Conservation (phyloP, 441 rosid species). For the Aquilaria agallochum region DNA sequence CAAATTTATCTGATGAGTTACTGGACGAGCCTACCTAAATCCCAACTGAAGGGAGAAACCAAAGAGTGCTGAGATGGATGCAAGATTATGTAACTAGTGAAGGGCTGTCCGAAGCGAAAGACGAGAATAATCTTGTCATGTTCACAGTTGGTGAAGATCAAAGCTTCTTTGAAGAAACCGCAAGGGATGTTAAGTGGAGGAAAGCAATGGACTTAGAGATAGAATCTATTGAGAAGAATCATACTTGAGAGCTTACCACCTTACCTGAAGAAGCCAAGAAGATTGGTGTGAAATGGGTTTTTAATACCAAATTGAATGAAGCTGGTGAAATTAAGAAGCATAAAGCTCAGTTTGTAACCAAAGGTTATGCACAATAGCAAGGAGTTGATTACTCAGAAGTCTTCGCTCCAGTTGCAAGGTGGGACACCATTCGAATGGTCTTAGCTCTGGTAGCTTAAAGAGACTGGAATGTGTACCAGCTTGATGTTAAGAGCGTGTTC, state of each 20-base stretch:
- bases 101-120: too few species aligned
- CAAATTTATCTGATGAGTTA: too few species aligned
- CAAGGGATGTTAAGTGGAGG: too few species aligned
- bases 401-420: not conserved
- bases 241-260: not conserved
- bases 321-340: not conserved
- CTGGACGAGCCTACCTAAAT: too few species aligned
- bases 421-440: not conserved
- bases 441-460: not conserved
- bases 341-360: not conserved
- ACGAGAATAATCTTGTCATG: too few species aligned
- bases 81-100: too few species aligned
- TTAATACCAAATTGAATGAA: not conserved
- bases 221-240: not conserved
- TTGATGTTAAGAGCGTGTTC: not conserved
- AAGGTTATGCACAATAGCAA: not conserved
- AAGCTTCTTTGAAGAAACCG: too few species aligned
- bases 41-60: too few species aligned
- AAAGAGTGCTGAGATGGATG: constrained; percentile 8
- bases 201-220: not conserved
- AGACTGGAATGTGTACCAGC: not conserved
- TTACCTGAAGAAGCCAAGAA: not conserved
- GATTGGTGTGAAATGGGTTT: not conserved
- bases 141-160: too few species aligned
- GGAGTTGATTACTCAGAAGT: not conserved